Evolutionary conservation across 2,329 filamentous ascomycete genomes (phyloP), one percentile per base, ranked within the genome.

Genomic region (Amylocarpus encephaloides): DNA sequence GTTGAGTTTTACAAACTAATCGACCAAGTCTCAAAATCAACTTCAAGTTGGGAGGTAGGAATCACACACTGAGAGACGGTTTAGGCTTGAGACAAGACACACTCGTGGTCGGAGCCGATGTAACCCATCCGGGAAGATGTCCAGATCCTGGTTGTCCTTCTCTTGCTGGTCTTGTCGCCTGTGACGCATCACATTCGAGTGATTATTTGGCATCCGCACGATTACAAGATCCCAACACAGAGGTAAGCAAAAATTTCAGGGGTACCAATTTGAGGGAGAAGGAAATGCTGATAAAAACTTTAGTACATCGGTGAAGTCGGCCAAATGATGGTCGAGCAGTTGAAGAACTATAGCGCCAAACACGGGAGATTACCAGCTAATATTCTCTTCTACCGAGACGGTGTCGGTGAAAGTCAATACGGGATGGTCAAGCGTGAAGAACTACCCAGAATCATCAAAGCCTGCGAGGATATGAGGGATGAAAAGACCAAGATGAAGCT

Each of bases 21-120:
- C 2, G 16, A 5, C 11, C 5, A 35, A 80, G 73, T 0, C 71
- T 95, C 47, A 95, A 88, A 68, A 74, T 91, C 66, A 95, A 94
- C 62, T 71, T 91, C 48, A 93, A 92, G 65, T 71, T 81, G 13
- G 85, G 85, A 1, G 86, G 86, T 1, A 65, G 73, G 12, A 90
- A 90, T 61, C 87, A 93, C 64, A 67, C 67, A 11, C 70, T 94
- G 1, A 63, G 64, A 2, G 51, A 67, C 11, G 61, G 80, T 12
- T 68, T 83, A 4, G 73, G 73, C 1, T 71, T 87, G 0, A 73
- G 82, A 30, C 77, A 77, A 2, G 81, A 80, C 52, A 93, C 88
- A 0, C 95, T 95, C 82, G 68, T 95, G 1, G 79, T 92, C 6
- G 88, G 90, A 0, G 85, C 91, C 57, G 90, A 95, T 62, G 88